A percentile compares a stretch with the other conserved stretches of the same genome.
phyloP scores from a whole-genome alignment of 345 rosid genomes.

The Anacardium occidentale region DNA sequence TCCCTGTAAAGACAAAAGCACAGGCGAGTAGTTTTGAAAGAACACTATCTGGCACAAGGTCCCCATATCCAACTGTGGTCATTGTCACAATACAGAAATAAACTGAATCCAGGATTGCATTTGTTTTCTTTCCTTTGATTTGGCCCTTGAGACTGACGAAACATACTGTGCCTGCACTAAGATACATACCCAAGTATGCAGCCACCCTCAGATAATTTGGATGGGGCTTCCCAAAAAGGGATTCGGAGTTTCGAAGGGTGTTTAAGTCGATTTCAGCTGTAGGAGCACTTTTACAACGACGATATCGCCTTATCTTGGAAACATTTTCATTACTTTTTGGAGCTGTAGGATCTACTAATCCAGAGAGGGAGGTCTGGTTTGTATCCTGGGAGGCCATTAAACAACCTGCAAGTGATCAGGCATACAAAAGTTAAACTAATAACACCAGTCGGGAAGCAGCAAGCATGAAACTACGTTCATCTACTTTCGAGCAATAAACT shows the following conservation, averaged over 20 bases:
- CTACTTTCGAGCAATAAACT: neutral
- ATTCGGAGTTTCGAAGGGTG: slow-evolving; percentile 26
- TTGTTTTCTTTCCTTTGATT: slow-evolving; percentile 64
- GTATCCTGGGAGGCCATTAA: slow-evolving; percentile 52
- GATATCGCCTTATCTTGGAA: slow-evolving; percentile 44
- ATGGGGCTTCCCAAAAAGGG: slow-evolving; percentile 42
- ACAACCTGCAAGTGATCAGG: slow-evolving; percentile 24
- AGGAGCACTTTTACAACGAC: slow-evolving; percentile 75
- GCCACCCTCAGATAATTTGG: slow-evolving; percentile 48
- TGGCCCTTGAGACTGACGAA: slow-evolving; percentile 54
- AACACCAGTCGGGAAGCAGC: neutral
- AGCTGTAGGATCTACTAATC: slow-evolving; percentile 25
- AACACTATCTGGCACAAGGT: slow-evolving; percentile 67
- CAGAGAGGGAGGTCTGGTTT: slow-evolving; percentile 49
- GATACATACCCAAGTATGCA: slow-evolving; percentile 41
- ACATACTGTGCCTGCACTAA: slow-evolving; percentile 55
- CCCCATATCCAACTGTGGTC: slow-evolving; percentile 97
- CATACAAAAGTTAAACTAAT: neutral
- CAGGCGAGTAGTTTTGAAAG: slow-evolving; percentile 67
- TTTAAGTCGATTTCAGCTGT: slow-evolving; percentile 31
- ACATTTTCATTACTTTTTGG: slow-evolving; percentile 20
- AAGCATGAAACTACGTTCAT: neutral
- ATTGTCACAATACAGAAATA: slow-evolving; percentile 81
- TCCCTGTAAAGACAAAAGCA: slow-evolving; percentile 73
- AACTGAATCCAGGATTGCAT: slow-evolving; percentile 58